Evolutionary conservation across 176 grass and related monocot genomes (phyloP).

Genomic region (Ensete ventricosum): DNA sequence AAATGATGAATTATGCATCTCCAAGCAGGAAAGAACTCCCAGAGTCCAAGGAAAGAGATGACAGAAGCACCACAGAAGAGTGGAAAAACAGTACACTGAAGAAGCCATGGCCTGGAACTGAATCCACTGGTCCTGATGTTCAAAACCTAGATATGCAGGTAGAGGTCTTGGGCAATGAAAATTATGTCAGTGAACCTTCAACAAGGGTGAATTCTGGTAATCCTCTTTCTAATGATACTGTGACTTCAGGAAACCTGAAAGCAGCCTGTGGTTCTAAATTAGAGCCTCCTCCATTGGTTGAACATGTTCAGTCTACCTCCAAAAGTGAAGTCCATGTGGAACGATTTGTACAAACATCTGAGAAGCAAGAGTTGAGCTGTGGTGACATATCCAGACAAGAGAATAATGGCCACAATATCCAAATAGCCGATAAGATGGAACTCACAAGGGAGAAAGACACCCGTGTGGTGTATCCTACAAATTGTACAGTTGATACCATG

Average conservation of each 20-base stretch:
- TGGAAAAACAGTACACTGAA: conserved; percentile 12
- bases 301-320: not conserved
- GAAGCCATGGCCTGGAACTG: conserved; percentile 17
- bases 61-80: conserved; percentile 22
- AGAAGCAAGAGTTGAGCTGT: not conserved
- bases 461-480: too few relatives aligned
- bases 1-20: conserved; percentile 28
- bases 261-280: not conserved
- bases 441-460: not conserved
- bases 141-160: conserved; percentile 33
- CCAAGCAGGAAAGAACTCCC: not conserved
- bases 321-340: not conserved
- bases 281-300: not conserved
- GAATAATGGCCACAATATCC: not conserved
- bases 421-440: not conserved
- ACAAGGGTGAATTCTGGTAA: not conserved
- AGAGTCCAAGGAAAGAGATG: not conserved
- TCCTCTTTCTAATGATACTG: conserved; percentile 17
- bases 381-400: not conserved
- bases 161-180: conserved; percentile 22
- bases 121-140: conserved; percentile 16
- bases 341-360: not conserved
- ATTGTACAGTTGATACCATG: not conserved
- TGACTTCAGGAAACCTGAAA: conserved; percentile 27
- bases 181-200: conserved; percentile 19